Conservation (phyloP, 352 stramenopile genomes). For the Phytophthora lateralis region DNA sequence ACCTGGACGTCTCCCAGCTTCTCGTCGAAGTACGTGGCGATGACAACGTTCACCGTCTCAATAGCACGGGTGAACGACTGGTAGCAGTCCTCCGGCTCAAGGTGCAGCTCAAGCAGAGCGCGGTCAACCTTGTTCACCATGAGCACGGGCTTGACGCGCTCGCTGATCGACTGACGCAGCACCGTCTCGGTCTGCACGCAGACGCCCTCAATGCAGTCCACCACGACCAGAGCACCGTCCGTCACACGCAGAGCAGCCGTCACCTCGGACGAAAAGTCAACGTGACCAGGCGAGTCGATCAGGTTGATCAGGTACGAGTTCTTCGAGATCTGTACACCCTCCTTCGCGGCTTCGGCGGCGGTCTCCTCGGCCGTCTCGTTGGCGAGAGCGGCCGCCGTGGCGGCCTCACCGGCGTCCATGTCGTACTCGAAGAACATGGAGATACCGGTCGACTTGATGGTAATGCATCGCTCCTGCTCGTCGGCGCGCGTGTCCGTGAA, state of each 20-base stretch:
- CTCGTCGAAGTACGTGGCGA: conserved; percentile 99
- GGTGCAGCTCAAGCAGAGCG: conserved; percentile 97
- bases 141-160: conserved; percentile 98
- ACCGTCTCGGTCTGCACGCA: conserved; percentile 99
- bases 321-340: conserved; percentile 92
- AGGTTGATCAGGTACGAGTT: conserved; percentile 99
- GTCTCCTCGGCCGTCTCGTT: conserved; percentile 55
- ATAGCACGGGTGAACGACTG: conserved; percentile 98
- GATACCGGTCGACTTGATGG: conserved; percentile 99
- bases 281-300: conserved; percentile 99
- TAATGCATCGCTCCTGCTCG: conserved; percentile 99
- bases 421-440: conserved; percentile 99
- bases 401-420: conserved; percentile 92
- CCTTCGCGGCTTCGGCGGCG: conserved; percentile 30
- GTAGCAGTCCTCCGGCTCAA: conserved; percentile 99
- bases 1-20: conserved; percentile 97
- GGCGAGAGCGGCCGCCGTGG: conserved; percentile 65
- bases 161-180: conserved; percentile 97
- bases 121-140: conserved; percentile 99
- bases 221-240: conserved; percentile 99
- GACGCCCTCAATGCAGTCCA: conserved; percentile 99
- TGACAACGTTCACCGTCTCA: conserved; percentile 99
- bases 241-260: conserved; percentile 99
- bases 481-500: conserved; percentile 99
- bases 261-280: conserved; percentile 99